These are phyloP conservation scores for Penicillium sp. DNA, from an alignment of 2,329 filamentous ascomycete species.

Conservation along the genomic window DNA sequence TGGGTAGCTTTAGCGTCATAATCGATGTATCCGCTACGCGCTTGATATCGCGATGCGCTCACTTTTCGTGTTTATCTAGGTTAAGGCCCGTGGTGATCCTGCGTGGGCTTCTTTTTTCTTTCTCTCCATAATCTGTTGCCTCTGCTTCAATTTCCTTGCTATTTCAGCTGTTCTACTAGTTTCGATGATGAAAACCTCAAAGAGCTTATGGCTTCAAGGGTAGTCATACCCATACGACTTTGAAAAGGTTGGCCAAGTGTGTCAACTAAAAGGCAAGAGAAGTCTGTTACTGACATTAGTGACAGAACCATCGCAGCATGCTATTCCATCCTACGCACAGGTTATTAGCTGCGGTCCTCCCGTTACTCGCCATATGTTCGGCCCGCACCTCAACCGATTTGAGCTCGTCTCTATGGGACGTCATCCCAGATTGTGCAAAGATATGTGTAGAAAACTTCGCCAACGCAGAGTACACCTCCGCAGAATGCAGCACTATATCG, in stretches of 20 bases:
- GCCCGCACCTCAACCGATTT: slow-evolving; percentile 20
- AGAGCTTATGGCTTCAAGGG: slow-evolving; percentile 22
- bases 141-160: neutral
- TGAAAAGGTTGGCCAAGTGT: slow-evolving; percentile 17
- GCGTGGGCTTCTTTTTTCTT: slow-evolving; percentile 6
- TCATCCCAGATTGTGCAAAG: slow-evolving; percentile 59
- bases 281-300: slow-evolving; percentile 11
- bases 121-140: neutral
- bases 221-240: slow-evolving; percentile 22
- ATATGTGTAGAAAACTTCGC: slow-evolving; percentile 64
- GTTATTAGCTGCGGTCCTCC: slow-evolving; percentile 25
- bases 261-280: too few relatives aligned
- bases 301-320: slow-evolving; percentile 36
- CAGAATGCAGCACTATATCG: slow-evolving; percentile 41
- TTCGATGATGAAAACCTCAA: slow-evolving; percentile 25
- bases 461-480: slow-evolving; percentile 53
- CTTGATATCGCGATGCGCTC: slow-evolving; percentile 10
- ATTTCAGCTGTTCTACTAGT: neutral
- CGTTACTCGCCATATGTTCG: slow-evolving; percentile 22
- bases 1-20: slow-evolving; percentile 11
- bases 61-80: slow-evolving; percentile 16
- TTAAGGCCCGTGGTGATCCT: neutral
- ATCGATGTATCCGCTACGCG: slow-evolving; percentile 12
- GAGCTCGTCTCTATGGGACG: slow-evolving; percentile 34
- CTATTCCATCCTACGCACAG: slow-evolving; percentile 27